phyloP scores from a whole-genome alignment of 805 yeast genomes.

The Ogataea philodendri region DNA sequence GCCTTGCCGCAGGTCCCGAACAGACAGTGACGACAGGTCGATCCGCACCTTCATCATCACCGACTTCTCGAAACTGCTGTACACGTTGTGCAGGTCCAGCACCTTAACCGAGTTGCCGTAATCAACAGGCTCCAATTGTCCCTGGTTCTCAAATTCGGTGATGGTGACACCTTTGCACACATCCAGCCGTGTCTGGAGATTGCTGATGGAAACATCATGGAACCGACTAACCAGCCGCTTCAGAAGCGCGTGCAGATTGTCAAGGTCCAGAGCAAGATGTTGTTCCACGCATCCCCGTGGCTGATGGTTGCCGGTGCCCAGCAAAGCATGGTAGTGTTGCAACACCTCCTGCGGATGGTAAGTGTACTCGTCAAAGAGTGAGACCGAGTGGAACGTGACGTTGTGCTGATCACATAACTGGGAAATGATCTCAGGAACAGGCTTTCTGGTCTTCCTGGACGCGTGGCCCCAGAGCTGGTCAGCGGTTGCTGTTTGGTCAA shows the following conservation, averaged over 20 bases:
- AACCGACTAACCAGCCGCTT: slow-evolving; percentile 14
- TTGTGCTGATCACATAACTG: slow-evolving; percentile 19
- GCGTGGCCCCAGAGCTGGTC: slow-evolving; percentile 2
- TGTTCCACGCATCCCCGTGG: slow-evolving; percentile 17
- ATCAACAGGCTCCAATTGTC: slow-evolving; percentile 9
- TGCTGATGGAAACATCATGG: slow-evolving; percentile 21
- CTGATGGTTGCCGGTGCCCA: background rate
- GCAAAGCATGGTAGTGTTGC: slow-evolving; percentile 18
- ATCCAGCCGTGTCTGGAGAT: slow-evolving; percentile 17
- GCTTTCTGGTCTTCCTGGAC: background rate
- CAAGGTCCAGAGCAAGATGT: slow-evolving; percentile 25
- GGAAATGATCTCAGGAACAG: slow-evolving; percentile 13
- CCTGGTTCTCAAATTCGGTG: slow-evolving; percentile 20
- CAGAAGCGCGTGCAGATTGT: slow-evolving; percentile 14
- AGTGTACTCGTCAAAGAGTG: slow-evolving; percentile 30
- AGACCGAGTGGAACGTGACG: slow-evolving; percentile 24
- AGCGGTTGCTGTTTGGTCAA: slow-evolving; percentile 1
- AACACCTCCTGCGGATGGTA: slow-evolving; percentile 23
- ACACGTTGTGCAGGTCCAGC: slow-evolving; percentile 19
- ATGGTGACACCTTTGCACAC: slow-evolving; percentile 21
- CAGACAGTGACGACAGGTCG: slow-evolving; percentile 18
- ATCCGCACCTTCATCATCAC: slow-evolving; percentile 27
- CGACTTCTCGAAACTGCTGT: slow-evolving; percentile 23
- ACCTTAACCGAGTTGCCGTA: slow-evolving; percentile 1
- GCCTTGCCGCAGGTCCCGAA: slow-evolving; percentile 16